Evolutionary conservation across 495 filamentous ascomycete genomes (phyloP).

Genomic region (Penicillium turbatum): DNA sequence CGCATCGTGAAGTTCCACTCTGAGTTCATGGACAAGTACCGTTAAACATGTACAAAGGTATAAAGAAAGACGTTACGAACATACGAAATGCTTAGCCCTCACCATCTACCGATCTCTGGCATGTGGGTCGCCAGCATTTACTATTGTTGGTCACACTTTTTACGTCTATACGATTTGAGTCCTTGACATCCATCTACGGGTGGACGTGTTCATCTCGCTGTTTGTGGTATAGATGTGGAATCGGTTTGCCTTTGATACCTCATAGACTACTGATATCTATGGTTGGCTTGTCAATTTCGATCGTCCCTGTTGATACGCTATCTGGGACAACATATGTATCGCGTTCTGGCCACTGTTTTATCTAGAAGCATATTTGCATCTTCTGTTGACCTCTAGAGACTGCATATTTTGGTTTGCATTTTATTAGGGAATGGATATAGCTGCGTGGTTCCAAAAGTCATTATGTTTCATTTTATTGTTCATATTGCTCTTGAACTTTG

Average conservation of each 20-base stretch:
- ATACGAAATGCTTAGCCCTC: background rate
- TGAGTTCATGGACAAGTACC: conserved; percentile 85
- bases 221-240: conserved; percentile 5
- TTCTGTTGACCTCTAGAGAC: background rate
- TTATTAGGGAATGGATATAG: background rate
- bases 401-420: background rate
- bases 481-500: too few species aligned
- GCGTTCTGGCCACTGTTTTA: background rate
- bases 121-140: background rate
- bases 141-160: background rate
- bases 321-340: background rate
- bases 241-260: background rate
- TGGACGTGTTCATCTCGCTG: background rate
- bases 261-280: conserved; percentile 12
- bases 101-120: background rate
- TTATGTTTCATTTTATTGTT: background rate
- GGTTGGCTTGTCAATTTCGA: conserved; percentile 2
- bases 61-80: background rate
- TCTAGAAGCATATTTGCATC: background rate
- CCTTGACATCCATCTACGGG: background rate
- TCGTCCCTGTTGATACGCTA: background rate
- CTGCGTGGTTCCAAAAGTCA: background rate
- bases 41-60: conserved; percentile 19
- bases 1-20: conserved; percentile 84
- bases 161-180: background rate